A percentile compares a stretch with the other conserved stretches of the same genome.
These are phyloP conservation scores for Casaregolazyma suthepensis DNA, from an alignment of 1,139 yeast species.

Conservation along the genomic window DNA sequence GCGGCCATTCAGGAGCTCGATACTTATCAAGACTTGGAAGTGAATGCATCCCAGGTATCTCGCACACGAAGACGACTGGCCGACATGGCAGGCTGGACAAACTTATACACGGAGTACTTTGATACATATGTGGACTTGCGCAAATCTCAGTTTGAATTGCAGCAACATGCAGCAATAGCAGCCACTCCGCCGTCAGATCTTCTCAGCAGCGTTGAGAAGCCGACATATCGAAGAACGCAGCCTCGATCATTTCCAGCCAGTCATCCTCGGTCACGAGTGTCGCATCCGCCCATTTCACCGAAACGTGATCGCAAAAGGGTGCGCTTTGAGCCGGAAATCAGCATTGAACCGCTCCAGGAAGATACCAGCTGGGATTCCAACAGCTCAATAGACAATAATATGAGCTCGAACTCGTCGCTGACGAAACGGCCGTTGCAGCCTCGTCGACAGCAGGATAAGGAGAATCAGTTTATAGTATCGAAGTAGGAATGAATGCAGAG, in stretches of 20 bases:
- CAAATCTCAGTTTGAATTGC: not conserved
- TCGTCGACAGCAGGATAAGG: slow-evolving; percentile 5
- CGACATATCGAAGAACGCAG: not conserved
- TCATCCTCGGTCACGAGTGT: slow-evolving; percentile 6
- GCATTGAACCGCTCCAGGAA: slow-evolving; percentile 2
- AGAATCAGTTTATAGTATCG: slow-evolving; percentile 1
- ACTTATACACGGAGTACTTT: slow-evolving; percentile 17
- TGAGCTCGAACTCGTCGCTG: slow-evolving; percentile 3
- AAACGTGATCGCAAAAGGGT: slow-evolving; percentile 7
- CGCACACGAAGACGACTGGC: slow-evolving; percentile 19
- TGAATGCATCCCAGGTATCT: slow-evolving; percentile 16
- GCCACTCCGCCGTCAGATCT: not conserved
- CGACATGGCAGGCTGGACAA: slow-evolving; percentile 25
- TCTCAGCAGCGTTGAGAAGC: not conserved
- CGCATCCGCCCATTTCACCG: slow-evolving; percentile 3
- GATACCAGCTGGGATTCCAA: slow-evolving; percentile 8
- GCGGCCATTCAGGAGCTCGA: slow-evolving; percentile 22
- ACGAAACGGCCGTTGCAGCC: slow-evolving; percentile 8
- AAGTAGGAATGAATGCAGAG: not conserved
- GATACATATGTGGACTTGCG: slow-evolving; percentile 18
- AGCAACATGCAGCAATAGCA: not conserved
- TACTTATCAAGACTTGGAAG: slow-evolving; percentile 12
- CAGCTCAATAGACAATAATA: not conserved
- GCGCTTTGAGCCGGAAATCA: slow-evolving; percentile 6
- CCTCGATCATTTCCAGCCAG: not conserved